Base-by-base conservation (phyloP, 495 filamentous ascomycete genomes). In the Lasiosphaeris hirsuta region DNA sequence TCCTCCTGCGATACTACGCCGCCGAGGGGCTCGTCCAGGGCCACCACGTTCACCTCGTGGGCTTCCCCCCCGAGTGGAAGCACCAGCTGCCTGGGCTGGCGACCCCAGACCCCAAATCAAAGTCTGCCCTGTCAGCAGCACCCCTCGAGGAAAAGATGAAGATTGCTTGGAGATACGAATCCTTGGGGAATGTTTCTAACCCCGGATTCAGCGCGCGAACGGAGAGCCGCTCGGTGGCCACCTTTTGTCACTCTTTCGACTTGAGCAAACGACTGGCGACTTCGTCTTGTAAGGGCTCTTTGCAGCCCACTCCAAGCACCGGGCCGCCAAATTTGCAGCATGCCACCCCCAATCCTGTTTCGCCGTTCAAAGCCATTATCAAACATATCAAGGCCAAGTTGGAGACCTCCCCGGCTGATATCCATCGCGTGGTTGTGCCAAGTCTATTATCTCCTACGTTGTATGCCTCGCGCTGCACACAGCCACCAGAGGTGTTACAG, bases 141-240 rank as follows among this genome's bases (percentile, higher is more conserved):
- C 44, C 71, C 1, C 61, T 68, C 10, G 78, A 81, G 34, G 90
- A 95, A 54, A 87, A 84, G 70, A 98, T 98, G 94, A 97, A 96
- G 75, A 98, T 98, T 71, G 94, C 94, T 9, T 98, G 94, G 94
- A 77, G 94, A 70, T 98, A 98, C 74, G 92, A 97, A 69, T 82
- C 86, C 15, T 69, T 97, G 59, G 88, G 90, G 18, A 84, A 88
- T 38, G 38, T 50, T 4, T 51, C 58, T n/a, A 50, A 47, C 80
- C 83, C 74, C 74, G 84, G 23, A 52, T 77, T 78, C 40, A 77
- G 77, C 44, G 75, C 79, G 61, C 80, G 81, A 81, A 85, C 77
- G 15, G 69, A 71, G 36, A 36, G 37, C 34, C 56, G 33, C 34
- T 45, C 62, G n/a, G n/a, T 68, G 38, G 37, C 65, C 44, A 59